A percentile compares a stretch with the other conserved stretches of the same genome.
These are phyloP conservation scores for Colletotrichum zoysiae DNA, from an alignment of 2,329 filamentous ascomycete species.

Conservation along the genomic window DNA sequence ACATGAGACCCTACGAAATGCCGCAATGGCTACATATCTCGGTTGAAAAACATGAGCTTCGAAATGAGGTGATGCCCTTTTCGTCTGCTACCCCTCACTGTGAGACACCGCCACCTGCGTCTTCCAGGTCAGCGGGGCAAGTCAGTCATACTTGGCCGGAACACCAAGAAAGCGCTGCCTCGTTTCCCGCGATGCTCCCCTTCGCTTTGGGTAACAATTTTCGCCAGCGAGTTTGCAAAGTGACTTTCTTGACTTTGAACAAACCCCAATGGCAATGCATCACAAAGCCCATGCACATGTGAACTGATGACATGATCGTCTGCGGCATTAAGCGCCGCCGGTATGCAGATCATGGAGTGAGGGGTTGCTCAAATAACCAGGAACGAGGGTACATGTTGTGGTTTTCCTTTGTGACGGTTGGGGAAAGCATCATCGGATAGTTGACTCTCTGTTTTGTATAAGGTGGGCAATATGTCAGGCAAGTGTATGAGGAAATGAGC, in stretches of 20 bases:
- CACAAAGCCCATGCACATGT: too few relatives aligned
- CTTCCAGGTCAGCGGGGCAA: constrained; percentile 9
- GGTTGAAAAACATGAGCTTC: neutral
- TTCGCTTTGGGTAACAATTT: constrained; percentile 2
- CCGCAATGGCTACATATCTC: neutral
- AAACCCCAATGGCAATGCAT: too few relatives aligned
- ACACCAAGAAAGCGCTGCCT: neutral
- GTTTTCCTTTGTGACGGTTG: neutral
- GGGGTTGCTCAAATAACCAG: neutral
- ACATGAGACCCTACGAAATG: neutral
- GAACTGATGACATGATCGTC: neutral
- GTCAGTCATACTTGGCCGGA: neutral
- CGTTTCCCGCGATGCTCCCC: too few relatives aligned
- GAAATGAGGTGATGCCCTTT: neutral
- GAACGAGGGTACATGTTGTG: neutral
- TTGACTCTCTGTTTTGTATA: neutral
- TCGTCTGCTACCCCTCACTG: neutral
- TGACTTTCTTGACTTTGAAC: too few relatives aligned
- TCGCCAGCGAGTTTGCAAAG: neutral
- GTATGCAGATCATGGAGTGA: neutral
- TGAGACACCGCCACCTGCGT: constrained; percentile 20
- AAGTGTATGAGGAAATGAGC: neutral
- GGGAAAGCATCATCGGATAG: neutral
- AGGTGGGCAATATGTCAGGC: neutral
- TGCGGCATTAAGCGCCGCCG: constrained; percentile 3